Conservation (phyloP, 371 early-diverging fungal genomes). For the Enterospora canceri region DNA sequence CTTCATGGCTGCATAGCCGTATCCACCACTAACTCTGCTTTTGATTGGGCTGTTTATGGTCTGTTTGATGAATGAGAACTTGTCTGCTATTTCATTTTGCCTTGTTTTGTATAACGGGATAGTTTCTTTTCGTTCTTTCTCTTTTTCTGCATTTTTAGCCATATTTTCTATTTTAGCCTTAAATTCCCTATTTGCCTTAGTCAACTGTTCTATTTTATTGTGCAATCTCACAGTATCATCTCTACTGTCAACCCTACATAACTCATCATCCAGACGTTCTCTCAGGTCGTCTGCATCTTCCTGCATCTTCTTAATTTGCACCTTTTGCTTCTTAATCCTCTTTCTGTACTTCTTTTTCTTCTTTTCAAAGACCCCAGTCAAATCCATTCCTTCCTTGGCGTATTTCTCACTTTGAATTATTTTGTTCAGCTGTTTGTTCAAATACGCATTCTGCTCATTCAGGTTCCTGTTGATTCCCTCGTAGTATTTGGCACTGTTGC, state of each 20-base stretch:
- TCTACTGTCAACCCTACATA: not conserved
- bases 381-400: slow-evolving; percentile 3
- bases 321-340: slow-evolving; percentile 20
- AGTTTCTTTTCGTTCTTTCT: not conserved
- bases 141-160: slow-evolving; percentile 3
- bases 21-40: too few relatives aligned
- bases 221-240: slow-evolving; percentile 16
- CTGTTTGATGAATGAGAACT: not conserved
- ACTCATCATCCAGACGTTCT: slow-evolving; percentile 33
- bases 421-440: slow-evolving; percentile 38
- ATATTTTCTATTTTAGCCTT: slow-evolving; percentile 21
- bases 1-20: too few relatives aligned
- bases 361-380: not conserved
- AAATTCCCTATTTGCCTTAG: slow-evolving; percentile 25
- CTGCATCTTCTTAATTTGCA: slow-evolving; percentile 34
- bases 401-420: slow-evolving; percentile 24
- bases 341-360: slow-evolving; percentile 26
- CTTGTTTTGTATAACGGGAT: not conserved
- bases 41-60: not conserved
- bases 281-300: slow-evolving; percentile 32
- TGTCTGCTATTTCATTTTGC: not conserved
- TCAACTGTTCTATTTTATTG: slow-evolving; percentile 22
- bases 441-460: slow-evolving; percentile 47
- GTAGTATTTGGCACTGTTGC: slow-evolving; percentile 36
- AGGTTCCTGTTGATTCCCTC: slow-evolving; percentile 40